A percentile compares a stretch with the other conserved stretches of the same genome.
Conservation (phyloP, 805 yeast genomes). For the Debaryomyces maramus region DNA sequence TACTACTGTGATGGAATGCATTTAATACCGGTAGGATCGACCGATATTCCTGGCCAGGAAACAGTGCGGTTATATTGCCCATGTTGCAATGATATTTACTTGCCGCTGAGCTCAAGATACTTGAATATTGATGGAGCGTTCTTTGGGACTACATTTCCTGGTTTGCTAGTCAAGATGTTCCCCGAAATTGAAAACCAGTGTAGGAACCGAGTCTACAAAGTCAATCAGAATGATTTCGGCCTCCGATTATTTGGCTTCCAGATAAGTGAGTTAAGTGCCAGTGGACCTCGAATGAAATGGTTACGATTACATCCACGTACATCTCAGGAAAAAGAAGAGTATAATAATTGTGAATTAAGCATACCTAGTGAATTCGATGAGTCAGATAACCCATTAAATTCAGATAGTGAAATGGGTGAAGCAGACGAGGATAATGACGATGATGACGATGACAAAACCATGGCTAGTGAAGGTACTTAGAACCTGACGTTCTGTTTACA, state of each 20-base stretch:
- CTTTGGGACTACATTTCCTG: constrained; percentile 95
- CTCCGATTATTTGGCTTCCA: constrained; percentile 86
- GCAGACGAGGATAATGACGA: constrained; percentile 29
- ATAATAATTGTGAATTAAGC: constrained; percentile 60
- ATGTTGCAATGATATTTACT: constrained; percentile 85
- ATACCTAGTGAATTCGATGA: constrained; percentile 37
- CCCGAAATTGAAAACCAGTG: constrained; percentile 86
- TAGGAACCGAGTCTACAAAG: constrained; percentile 48
- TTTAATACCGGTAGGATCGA: constrained; percentile 85
- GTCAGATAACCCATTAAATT: constrained; percentile 7
- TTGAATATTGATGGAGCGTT: constrained; percentile 93
- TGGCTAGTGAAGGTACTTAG: constrained; percentile 38
- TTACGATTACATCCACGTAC: constrained; percentile 73
- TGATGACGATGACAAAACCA: constrained; percentile 40
- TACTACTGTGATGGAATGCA: constrained; percentile 88
- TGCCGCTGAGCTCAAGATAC: constrained; percentile 85
- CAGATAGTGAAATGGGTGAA: constrained; percentile 26
- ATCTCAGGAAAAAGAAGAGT: constrained; percentile 61
- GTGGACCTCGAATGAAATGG: constrained; percentile 98
- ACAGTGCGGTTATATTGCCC: constrained; percentile 94
- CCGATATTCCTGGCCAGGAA: constrained; percentile 88
- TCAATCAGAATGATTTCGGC: constrained; percentile 57
- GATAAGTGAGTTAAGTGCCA: constrained; percentile 66
- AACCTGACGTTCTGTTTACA: neutral
- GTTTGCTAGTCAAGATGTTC: constrained; percentile 84